These are phyloP conservation scores for Debaryomyces udenii DNA, from an alignment of 1,139 yeast genomes.

Conservation along the genomic window DNA sequence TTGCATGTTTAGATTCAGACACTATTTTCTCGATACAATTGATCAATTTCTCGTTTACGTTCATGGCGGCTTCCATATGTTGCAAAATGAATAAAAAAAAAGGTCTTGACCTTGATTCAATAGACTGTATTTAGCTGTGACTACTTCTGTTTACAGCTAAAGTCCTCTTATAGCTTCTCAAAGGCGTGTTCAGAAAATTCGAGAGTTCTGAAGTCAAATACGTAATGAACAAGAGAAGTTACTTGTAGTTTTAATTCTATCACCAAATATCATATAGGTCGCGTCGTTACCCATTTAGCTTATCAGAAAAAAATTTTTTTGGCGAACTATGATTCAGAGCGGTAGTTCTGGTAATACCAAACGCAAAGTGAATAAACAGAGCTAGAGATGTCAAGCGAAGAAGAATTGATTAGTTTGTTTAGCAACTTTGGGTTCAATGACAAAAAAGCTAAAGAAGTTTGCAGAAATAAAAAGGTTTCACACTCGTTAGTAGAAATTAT, in stretches of 20 bases:
- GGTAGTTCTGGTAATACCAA: not conserved
- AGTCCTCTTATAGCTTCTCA: no score
- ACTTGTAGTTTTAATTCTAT: conserved; percentile 1
- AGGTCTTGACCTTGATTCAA: no score
- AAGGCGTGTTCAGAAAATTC: no score
- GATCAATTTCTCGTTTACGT: no score
- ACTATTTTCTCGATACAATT: no score
- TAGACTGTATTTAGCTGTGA: no score
- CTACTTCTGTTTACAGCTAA: no score
- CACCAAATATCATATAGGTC: conserved; percentile 1
- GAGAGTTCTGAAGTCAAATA: no score
- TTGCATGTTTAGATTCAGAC: no score
- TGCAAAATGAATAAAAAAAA: no score
- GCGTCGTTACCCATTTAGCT: conserved; percentile 11
- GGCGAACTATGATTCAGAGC: not conserved
- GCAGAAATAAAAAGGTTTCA: conserved; percentile 84
- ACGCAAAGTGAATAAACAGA: not conserved
- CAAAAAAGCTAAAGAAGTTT: conserved; percentile 69
- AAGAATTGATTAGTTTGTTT: conserved; percentile 48
- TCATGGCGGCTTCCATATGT: no score
- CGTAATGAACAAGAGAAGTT: not conserved
- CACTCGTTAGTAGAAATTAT: conserved; percentile 65
- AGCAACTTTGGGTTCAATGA: conserved; percentile 70
- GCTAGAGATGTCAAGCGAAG: conserved; percentile 22
- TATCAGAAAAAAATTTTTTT: conserved; percentile 13